phyloP scores from a whole-genome alignment of 805 yeast species.

The Pichia paraexigua region DNA sequence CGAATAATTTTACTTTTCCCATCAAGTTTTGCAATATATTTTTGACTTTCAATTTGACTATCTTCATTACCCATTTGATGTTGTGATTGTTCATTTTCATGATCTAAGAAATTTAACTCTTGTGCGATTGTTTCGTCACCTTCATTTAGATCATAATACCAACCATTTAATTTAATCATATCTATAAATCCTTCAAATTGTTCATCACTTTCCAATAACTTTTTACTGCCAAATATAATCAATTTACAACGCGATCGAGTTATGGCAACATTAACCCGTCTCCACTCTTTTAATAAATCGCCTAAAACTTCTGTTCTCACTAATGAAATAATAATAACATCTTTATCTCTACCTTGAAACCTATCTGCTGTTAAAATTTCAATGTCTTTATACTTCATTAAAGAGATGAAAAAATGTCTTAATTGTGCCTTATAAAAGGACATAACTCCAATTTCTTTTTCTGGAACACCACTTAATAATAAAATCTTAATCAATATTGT shows the following conservation, averaged over 20 bases:
- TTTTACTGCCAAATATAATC: conserved; percentile 71
- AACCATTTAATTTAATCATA: conserved; percentile 45
- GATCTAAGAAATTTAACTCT: neutral
- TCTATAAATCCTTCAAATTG: conserved; percentile 54
- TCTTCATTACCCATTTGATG: neutral
- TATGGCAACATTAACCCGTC: conserved; percentile 89
- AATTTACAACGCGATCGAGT: conserved; percentile 84
- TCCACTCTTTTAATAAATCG: conserved; percentile 75
- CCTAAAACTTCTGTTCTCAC: conserved; percentile 84
- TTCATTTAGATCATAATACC: conserved; percentile 55
- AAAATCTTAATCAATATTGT: conserved; percentile 54
- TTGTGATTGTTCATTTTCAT: neutral
- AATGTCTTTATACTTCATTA: conserved; percentile 32
- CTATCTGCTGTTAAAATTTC: conserved; percentile 92
- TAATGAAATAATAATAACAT: conserved; percentile 79
- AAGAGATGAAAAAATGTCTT: conserved; percentile 31
- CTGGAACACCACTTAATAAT: conserved; percentile 49
- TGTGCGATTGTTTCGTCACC: conserved; percentile 28
- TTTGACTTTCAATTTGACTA: neutral
- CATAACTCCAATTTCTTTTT: conserved; percentile 71
- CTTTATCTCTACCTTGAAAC: conserved; percentile 94
- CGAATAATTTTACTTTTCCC: conserved; percentile 1
- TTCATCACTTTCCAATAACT: conserved; percentile 45
- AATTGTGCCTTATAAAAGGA: conserved; percentile 83
- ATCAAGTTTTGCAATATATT: neutral